Conservation (phyloP, 139 green algal species). For the Chlorella vulgaris region DNA sequence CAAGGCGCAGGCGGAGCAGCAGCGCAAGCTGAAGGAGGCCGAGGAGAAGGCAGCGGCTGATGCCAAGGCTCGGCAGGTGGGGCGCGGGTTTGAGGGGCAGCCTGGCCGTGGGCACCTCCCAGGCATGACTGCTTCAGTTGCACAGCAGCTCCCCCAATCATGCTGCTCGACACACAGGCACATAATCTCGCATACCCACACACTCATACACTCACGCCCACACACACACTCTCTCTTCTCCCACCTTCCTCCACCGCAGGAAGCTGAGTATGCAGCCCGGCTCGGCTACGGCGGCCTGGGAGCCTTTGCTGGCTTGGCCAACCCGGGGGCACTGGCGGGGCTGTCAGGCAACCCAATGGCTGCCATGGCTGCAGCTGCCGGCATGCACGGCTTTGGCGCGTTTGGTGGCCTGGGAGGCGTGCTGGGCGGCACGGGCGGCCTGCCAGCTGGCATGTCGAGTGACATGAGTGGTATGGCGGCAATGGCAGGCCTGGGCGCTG, state of each 20-base stretch:
- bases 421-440: not conserved
- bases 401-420: not conserved
- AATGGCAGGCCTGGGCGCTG: too few species aligned
- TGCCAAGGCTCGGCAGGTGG: slow-evolving; percentile 12
- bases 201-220: too few species aligned
- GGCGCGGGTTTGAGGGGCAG: not conserved
- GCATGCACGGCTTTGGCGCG: not conserved
- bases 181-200: too few species aligned
- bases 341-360: not conserved
- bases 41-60: not conserved
- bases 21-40: slow-evolving; percentile 10
- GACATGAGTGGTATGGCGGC: too few species aligned
- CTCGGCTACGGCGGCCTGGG: slow-evolving; percentile 11
- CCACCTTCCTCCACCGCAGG: too few species aligned
- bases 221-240: too few species aligned
- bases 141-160: too few species aligned
- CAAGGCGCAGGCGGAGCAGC: not conserved
- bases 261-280: slow-evolving; percentile 11
- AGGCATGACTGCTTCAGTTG: not conserved
- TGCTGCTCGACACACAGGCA: too few species aligned
- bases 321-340: not conserved
- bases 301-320: slow-evolving; percentile 13
- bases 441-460: too few species aligned
- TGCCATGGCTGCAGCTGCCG: not conserved
- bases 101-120: not conserved